Percentiles rank a stretch among this genome's conserved stretches.
Conservation (phyloP, 352 stramenopile species). For the Phytophthora sansomeana region DNA sequence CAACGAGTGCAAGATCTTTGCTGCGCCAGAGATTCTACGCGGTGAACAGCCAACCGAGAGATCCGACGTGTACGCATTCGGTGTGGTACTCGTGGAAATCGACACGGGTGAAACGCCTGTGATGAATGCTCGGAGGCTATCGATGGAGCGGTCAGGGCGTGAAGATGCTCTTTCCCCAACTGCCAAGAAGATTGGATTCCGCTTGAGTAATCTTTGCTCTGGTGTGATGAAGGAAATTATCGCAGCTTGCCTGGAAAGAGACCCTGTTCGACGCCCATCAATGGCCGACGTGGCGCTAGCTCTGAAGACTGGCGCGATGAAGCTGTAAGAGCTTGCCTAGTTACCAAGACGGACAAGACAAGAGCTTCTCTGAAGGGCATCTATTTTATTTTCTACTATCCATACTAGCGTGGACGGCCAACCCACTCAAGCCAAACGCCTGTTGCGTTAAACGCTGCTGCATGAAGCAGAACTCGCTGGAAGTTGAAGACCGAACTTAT, state of each 20-base stretch:
- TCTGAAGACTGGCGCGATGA: constrained; percentile 67
- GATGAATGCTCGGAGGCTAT: constrained; percentile 58
- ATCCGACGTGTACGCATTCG: constrained; percentile 81
- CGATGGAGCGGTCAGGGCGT: constrained; percentile 39
- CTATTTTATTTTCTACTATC: constrained; percentile 31
- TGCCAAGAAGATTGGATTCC: constrained; percentile 59
- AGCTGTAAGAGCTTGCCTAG: constrained; percentile 39
- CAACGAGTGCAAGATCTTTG: constrained; percentile 72
- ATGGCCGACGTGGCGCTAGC: constrained; percentile 71
- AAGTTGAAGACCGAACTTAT: constrained; percentile 9
- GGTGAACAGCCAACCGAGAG: constrained; percentile 76
- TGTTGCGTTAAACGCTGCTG: constrained; percentile 16
- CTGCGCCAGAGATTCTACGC: constrained; percentile 72
- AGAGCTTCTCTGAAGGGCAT: not conserved
- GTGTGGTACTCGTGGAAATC: constrained; percentile 82
- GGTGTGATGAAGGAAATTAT: constrained; percentile 75
- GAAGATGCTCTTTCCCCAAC: constrained; percentile 49
- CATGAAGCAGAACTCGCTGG: constrained; percentile 12
- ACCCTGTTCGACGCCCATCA: constrained; percentile 57
- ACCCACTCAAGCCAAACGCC: not conserved
- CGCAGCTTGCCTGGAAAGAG: constrained; percentile 61
- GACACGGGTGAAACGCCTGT: constrained; percentile 74
- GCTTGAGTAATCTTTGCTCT: constrained; percentile 62
- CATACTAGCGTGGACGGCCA: not conserved
- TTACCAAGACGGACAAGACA: not conserved